Evolutionary conservation across 139 green algal genomes (phyloP).

Genomic region (Micromonas pusilla): DNA sequence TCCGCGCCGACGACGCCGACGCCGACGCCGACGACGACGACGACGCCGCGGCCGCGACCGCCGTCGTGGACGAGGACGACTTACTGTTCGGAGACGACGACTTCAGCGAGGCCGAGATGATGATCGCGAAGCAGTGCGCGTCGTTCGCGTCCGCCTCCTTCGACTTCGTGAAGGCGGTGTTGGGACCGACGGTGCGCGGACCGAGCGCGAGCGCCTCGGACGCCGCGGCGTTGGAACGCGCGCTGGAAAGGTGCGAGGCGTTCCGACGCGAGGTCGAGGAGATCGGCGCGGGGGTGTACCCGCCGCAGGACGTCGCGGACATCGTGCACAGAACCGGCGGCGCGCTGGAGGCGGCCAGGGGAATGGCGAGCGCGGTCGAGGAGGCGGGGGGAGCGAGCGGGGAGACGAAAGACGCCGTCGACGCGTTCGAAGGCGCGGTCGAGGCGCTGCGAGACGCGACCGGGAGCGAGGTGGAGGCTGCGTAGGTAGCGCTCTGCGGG

Average conservation of each 20-base stretch:
- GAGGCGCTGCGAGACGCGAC: not conserved
- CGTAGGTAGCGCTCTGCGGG: not conserved
- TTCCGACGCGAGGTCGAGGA: not conserved
- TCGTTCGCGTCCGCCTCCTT: not conserved
- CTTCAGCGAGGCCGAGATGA: not conserved
- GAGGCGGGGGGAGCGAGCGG: not conserved
- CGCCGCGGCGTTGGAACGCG: not conserved
- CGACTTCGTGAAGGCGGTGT: not conserved
- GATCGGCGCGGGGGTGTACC: not conserved
- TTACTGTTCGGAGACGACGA: conserved; percentile 1
- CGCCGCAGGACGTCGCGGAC: not conserved
- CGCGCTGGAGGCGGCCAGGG: not conserved
- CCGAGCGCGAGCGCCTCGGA: not conserved
- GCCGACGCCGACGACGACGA: not conserved
- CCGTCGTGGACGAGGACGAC: not conserved
- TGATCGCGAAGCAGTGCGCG: not conserved
- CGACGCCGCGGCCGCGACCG: not conserved
- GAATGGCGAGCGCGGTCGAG: not conserved
- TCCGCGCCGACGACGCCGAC: not conserved
- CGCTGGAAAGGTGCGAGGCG: not conserved
- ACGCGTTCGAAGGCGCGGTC: not conserved
- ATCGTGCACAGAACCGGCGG: not conserved
- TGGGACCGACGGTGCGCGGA: not conserved
- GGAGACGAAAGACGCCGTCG: not conserved
- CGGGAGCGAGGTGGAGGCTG: too few species aligned